These are phyloP conservation scores for Solanum neorickii DNA, from an alignment of 257 asterid genomes.

Conservation along the genomic window DNA sequence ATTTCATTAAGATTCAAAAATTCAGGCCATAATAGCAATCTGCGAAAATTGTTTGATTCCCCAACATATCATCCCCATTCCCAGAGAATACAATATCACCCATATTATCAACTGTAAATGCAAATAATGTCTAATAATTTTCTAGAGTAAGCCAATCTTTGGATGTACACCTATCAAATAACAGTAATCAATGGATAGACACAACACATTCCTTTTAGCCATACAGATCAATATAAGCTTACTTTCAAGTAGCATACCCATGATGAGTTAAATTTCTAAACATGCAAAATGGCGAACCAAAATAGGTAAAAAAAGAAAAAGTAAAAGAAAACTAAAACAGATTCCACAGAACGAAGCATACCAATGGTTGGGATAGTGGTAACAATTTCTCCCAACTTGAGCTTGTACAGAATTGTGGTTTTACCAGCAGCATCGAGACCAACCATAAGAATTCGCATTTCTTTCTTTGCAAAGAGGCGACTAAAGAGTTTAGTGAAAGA, in stretches of 20 bases:
- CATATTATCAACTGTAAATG: background rate
- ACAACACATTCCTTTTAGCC: background rate
- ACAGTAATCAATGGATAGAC: background rate
- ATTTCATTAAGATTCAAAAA: background rate
- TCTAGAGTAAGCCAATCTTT: background rate
- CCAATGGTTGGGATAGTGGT: slow-evolving; percentile 8
- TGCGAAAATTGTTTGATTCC: background rate
- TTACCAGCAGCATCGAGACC: slow-evolving; percentile 19
- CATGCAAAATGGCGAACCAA: background rate
- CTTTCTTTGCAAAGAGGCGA: background rate
- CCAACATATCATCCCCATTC: background rate
- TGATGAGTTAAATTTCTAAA: background rate
- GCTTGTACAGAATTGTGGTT: slow-evolving; percentile 14
- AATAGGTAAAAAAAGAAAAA: background rate
- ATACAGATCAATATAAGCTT: background rate
- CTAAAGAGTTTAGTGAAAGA: slow-evolving; percentile 14
- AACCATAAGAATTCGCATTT: slow-evolving; percentile 6
- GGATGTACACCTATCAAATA: background rate
- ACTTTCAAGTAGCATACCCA: background rate
- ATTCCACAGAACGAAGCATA: background rate
- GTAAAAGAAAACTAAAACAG: background rate
- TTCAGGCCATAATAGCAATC: background rate
- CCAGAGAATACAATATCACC: background rate
- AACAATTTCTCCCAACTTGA: slow-evolving; percentile 9
- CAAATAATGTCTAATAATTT: background rate